A percentile compares a stretch with the other conserved stretches of the same genome.
Conservation (phyloP, 2,329 filamentous ascomycete species). For the Beauveria sp. region DNA sequence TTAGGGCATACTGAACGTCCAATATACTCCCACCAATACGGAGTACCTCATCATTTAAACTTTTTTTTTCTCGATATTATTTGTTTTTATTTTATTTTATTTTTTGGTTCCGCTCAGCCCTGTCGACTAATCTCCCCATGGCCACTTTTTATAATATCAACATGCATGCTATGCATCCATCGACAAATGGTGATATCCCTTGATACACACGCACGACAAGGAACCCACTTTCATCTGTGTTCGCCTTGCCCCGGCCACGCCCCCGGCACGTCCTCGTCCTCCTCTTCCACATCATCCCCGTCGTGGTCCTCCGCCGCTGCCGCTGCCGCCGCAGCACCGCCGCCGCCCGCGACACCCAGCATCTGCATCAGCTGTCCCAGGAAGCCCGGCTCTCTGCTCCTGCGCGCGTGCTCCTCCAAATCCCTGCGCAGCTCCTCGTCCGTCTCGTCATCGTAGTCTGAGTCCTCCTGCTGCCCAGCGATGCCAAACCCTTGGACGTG, state of each 20-base stretch:
- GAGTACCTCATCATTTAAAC: neutral
- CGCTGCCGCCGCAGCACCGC: conserved; percentile 8
- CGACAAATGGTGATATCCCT: too few relatives aligned
- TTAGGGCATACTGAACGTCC: neutral
- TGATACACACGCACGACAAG: too few relatives aligned
- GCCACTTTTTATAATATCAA: too few relatives aligned
- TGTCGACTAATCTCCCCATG: neutral
- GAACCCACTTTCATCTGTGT: neutral
- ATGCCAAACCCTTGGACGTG: conserved; percentile 2
- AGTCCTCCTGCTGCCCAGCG: conserved; percentile 14
- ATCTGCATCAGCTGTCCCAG: conserved; percentile 19
- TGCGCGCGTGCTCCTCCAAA: conserved; percentile 21
- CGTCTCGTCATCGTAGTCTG: conserved; percentile 20
- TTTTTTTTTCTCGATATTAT: neutral
- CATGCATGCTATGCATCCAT: too few relatives aligned
- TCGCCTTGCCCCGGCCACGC: conserved; percentile 23
- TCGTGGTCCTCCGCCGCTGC: neutral
- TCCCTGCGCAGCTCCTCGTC: conserved; percentile 26
- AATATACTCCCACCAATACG: neutral
- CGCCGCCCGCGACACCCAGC: conserved; percentile 15
- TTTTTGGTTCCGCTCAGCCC: neutral
- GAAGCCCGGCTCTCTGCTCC: conserved; percentile 21
- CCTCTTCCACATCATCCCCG: conserved; percentile 11
- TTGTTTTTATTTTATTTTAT: neutral
- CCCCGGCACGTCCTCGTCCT: conserved; percentile 21